A percentile compares a stretch with the other conserved stretches of the same genome.
Evolutionary conservation across 2,329 filamentous ascomycete genomes (phyloP).

Genomic region (Monilinia polystroma): DNA sequence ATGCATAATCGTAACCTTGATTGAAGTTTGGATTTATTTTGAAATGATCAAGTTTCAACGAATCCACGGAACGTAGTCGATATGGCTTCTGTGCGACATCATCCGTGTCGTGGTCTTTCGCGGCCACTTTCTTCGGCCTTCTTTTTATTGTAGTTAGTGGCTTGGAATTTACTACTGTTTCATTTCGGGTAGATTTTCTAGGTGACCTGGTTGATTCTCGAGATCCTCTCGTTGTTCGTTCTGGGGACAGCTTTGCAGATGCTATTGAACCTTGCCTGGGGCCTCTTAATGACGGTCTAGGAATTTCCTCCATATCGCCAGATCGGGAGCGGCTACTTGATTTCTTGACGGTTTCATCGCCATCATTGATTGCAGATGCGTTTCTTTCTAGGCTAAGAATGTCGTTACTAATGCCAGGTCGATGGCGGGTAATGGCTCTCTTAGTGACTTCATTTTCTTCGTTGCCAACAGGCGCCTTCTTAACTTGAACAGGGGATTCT

Average conservation of each 20-base stretch:
- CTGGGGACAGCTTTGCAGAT: background rate
- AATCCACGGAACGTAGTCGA: slow-evolving; percentile 43
- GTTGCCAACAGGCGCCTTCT: background rate
- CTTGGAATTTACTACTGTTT: background rate
- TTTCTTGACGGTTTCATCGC: background rate
- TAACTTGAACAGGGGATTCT: background rate
- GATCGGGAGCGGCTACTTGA: background rate
- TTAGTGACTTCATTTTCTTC: background rate
- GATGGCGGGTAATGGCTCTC: background rate
- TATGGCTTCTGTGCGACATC: slow-evolving; percentile 41
- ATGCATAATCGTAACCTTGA: slow-evolving; percentile 59
- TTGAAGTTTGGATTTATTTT: slow-evolving; percentile 62
- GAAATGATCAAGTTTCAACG: slow-evolving; percentile 55
- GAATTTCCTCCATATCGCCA: slow-evolving; percentile 5
- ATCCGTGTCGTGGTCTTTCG: background rate
- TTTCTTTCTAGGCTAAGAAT: background rate
- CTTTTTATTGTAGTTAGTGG: background rate
- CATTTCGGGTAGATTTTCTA: background rate
- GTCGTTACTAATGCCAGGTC: background rate
- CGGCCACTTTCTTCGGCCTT: background rate
- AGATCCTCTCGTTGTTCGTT: background rate
- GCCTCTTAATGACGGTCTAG: slow-evolving; percentile 23
- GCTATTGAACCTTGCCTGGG: background rate
- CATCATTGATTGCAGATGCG: slow-evolving; percentile 19
- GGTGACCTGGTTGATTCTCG: background rate